These are phyloP conservation scores for Vitis rupestris DNA, from an alignment of 164 flowering plant species.

Conservation along the genomic window DNA sequence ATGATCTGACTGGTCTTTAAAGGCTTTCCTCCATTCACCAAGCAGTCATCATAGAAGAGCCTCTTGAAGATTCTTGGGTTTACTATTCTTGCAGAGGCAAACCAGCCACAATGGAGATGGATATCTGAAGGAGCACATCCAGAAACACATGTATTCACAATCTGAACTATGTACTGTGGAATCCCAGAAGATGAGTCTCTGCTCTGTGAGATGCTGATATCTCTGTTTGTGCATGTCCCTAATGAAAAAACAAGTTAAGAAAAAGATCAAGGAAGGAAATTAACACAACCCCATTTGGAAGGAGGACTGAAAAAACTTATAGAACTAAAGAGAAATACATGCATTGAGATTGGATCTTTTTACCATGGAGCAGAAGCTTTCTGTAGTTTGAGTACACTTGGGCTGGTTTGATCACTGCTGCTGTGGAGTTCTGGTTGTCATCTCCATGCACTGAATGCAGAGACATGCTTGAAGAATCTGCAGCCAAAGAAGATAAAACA, in stretches of 20 bases:
- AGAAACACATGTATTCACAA: constrained; percentile 55
- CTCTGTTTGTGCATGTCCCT: constrained; percentile 51
- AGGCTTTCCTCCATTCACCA: constrained; percentile 57
- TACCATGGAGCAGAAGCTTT: constrained; percentile 36
- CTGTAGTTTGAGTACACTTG: constrained; percentile 17
- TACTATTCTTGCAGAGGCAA: constrained; percentile 59
- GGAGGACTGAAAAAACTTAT: not conserved
- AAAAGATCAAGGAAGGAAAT: not conserved
- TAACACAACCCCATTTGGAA: no score
- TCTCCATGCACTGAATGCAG: constrained; percentile 14
- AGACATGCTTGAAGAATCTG: constrained; percentile 18
- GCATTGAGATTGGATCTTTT: not conserved
- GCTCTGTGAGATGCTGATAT: constrained; percentile 68
- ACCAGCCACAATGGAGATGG: constrained; percentile 74
- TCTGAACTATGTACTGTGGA: constrained; percentile 58
- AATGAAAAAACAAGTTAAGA: not conserved
- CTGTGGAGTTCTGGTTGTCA: not conserved
- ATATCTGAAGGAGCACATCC: constrained; percentile 57
- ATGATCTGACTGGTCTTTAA: constrained; percentile 44
- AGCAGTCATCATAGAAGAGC: constrained; percentile 57
- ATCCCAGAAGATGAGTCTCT: constrained; percentile 51
- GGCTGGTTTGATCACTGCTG: constrained; percentile 2
- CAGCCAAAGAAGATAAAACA: not conserved
- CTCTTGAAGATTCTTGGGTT: constrained; percentile 64
- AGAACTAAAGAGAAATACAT: not conserved